phyloP scores from a whole-genome alignment of 1,284 basidiomycete genomes.

The Cutaneotrichosporon mucoides region DNA sequence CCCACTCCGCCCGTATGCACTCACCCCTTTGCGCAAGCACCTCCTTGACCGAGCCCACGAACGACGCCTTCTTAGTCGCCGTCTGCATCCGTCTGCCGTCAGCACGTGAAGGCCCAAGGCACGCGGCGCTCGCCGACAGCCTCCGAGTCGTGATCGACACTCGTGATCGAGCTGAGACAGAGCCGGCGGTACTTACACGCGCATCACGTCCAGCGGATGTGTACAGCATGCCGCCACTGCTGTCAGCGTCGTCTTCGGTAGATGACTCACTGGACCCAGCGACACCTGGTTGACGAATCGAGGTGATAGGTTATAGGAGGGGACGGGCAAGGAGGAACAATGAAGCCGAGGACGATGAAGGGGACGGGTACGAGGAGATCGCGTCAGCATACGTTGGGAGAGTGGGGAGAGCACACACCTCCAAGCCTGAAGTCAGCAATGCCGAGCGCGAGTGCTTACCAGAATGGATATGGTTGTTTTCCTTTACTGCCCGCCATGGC shows the following conservation, averaged over 20 bases:
- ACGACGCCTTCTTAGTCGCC: constrained; percentile 30
- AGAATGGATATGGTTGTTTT: constrained; percentile 22
- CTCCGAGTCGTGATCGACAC: no score
- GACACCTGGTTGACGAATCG: constrained; percentile 30
- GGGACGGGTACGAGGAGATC: background rate
- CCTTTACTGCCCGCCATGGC: constrained; percentile 1
- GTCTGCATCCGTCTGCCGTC: constrained; percentile 45
- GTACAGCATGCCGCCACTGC: constrained; percentile 80
- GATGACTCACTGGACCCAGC: constrained; percentile 65
- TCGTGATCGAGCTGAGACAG: no score
- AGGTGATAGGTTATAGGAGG: background rate
- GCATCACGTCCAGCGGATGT: constrained; percentile 78
- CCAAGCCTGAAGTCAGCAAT: constrained; percentile 13
- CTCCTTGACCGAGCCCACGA: constrained; percentile 28
- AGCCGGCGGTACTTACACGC: constrained; percentile 58
- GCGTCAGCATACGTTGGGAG: constrained; percentile 6
- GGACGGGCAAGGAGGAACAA: background rate
- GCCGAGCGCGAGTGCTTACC: constrained; percentile 4
- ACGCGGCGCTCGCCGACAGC: background rate
- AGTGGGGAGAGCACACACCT: constrained; percentile 8
- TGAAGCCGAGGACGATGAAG: background rate
- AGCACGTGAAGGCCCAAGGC: background rate
- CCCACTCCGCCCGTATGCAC: constrained; percentile 1
- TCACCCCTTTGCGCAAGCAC: constrained; percentile 36
- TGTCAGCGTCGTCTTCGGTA: constrained; percentile 2